phyloP scores from a whole-genome alignment of 1,139 yeast genomes.

The Geotrichum carabidarum region DNA sequence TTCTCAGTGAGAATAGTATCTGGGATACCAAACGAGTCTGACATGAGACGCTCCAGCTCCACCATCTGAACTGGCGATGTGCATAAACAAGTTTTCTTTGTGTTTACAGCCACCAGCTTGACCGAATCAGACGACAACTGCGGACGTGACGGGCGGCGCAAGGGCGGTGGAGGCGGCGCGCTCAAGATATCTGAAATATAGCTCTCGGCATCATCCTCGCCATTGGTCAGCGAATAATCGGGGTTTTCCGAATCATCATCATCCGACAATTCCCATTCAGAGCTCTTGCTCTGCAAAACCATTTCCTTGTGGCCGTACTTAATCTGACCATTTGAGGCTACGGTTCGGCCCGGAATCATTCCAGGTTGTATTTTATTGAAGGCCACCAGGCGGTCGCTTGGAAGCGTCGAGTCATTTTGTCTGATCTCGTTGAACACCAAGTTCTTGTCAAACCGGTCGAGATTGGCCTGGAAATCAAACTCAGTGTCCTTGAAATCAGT shows the following conservation, averaged over 20 bases:
- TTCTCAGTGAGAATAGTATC: slow-evolving; percentile 56
- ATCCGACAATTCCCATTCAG: slow-evolving; percentile 24
- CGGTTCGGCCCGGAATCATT: slow-evolving; percentile 19
- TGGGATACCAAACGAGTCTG: slow-evolving; percentile 49
- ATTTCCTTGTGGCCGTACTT: slow-evolving; percentile 69
- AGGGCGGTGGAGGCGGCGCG: slow-evolving; percentile 15
- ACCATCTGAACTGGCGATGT: slow-evolving; percentile 77
- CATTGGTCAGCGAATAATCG: slow-evolving; percentile 36
- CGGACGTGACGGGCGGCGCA: slow-evolving; percentile 19
- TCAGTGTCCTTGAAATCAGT: slow-evolving; percentile 47
- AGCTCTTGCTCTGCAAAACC: slow-evolving; percentile 49
- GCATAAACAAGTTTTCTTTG: slow-evolving; percentile 42
- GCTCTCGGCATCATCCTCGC: slow-evolving; percentile 26
- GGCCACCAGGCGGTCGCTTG: slow-evolving; percentile 64
- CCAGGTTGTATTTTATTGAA: slow-evolving; percentile 49
- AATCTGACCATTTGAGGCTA: slow-evolving; percentile 17
- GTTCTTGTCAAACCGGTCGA: slow-evolving; percentile 76
- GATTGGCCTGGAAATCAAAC: slow-evolving; percentile 80
- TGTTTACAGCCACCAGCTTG: slow-evolving; percentile 20
- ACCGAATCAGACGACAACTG: slow-evolving; percentile 17
- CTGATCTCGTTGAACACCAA: slow-evolving; percentile 75
- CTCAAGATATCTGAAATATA: slow-evolving; percentile 26
- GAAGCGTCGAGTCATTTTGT: slow-evolving; percentile 55
- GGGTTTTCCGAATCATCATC: slow-evolving; percentile 33
- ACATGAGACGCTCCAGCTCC: slow-evolving; percentile 65